Conservation (phyloP, 495 filamentous ascomycete species). For the Aspergillus baeticus region DNA sequence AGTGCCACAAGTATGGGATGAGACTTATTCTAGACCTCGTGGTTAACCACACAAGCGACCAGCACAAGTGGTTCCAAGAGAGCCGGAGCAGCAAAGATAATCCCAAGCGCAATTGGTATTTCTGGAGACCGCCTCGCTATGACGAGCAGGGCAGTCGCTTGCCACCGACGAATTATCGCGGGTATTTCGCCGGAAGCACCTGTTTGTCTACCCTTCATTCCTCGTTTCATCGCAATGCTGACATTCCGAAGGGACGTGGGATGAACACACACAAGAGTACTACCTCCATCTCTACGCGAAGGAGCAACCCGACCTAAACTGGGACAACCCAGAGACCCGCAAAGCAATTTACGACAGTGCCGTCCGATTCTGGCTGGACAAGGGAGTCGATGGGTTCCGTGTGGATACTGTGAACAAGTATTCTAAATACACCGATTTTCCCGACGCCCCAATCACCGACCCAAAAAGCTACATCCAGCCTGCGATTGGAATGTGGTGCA, state of each 20-base stretch:
- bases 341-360: slow-evolving; percentile 47
- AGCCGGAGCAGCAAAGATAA: slow-evolving; percentile 45
- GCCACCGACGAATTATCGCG: slow-evolving; percentile 61
- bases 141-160: slow-evolving; percentile 47
- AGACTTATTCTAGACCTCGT: slow-evolving; percentile 57
- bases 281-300: slow-evolving; percentile 52
- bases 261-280: slow-evolving; percentile 51
- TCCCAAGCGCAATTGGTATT: slow-evolving; percentile 60
- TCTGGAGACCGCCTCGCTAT: slow-evolving; percentile 52
- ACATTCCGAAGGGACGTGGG: slow-evolving; percentile 36
- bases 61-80: slow-evolving; percentile 56
- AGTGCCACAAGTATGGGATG: slow-evolving; percentile 50
- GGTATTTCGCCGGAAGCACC: slow-evolving; percentile 51
- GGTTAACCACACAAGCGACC: slow-evolving; percentile 58
- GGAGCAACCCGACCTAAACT: slow-evolving; percentile 57
- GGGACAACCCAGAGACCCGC: slow-evolving; percentile 50
- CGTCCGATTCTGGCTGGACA: slow-evolving; percentile 53
- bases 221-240: neutral
- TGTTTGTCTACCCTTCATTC: slow-evolving; percentile 23
- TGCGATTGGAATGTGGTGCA: slow-evolving; percentile 48
- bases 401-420: slow-evolving; percentile 58
- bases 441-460: slow-evolving; percentile 43
- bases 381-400: slow-evolving; percentile 54
- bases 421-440: slow-evolving; percentile 43
- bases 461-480: slow-evolving; percentile 40